Evolutionary conservation across 345 rosid genomes (phyloP).

Genomic region (Bruguiera gymnorhiza): DNA sequence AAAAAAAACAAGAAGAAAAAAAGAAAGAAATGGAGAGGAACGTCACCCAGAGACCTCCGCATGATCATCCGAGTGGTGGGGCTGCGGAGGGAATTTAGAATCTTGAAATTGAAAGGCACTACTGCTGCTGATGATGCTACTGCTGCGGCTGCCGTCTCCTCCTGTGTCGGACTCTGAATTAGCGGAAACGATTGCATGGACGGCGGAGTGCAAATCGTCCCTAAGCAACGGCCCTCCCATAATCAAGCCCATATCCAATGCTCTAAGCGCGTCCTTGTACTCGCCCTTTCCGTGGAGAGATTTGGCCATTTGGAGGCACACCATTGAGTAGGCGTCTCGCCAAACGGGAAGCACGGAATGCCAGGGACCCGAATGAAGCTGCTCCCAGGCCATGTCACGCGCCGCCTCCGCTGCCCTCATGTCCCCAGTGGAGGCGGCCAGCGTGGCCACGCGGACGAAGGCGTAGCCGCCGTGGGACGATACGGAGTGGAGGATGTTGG

Average conservation of each 20-base stretch:
- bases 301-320: constrained; percentile 73
- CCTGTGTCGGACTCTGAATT: neutral
- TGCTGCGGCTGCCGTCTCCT: too few species aligned
- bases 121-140: too few species aligned
- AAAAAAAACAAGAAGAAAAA: too few species aligned
- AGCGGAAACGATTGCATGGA: constrained; percentile 25
- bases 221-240: constrained; percentile 91
- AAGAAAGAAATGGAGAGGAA: constrained; percentile 22
- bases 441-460: constrained; percentile 64
- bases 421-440: constrained; percentile 64
- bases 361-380: constrained; percentile 98
- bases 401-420: constrained; percentile 91
- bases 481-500: constrained; percentile 54
- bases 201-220: constrained; percentile 64
- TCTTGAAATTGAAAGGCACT: too few species aligned
- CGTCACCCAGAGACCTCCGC: constrained; percentile 47
- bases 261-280: constrained; percentile 65
- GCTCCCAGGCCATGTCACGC: constrained; percentile 99
- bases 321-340: constrained; percentile 97
- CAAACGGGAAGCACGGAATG: constrained; percentile 88
- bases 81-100: too few species aligned
- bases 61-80: constrained; percentile 27
- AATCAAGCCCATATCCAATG: constrained; percentile 84
- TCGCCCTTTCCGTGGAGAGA: constrained; percentile 59
- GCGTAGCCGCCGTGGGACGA: constrained; percentile 85